Base-by-base conservation (phyloP, 306 rosid genomes). In the Arachis stenosperma region DNA sequence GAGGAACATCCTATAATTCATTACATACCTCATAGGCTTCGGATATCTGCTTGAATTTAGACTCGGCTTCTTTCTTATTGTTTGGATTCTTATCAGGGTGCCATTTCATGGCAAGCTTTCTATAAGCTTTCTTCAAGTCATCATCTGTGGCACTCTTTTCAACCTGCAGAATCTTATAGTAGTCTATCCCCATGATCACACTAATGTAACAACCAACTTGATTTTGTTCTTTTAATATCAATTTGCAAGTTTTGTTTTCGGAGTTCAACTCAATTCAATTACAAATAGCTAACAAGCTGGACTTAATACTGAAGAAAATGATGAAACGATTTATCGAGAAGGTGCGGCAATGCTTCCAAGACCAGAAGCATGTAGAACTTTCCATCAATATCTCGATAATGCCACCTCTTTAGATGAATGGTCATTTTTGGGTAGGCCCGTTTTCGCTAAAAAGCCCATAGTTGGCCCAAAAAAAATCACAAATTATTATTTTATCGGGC, bases 101-200 rank as follows among this genome's bases (percentile, higher is more conserved):
- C 98, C 98, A 92, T 73, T 92, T 92, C 98, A 92, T 92, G 59
- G 96, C 98, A 70, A 92, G 91, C 76, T 92, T 92, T 77, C 93
- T 77, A 69, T 89, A 92, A 40, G 96, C 92, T 73, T 89, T 92
- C 93, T 92, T 92, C 84, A 89, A 76, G 29, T 92, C 98, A 1
- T 92, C 98, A 36, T 89, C 98, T 1, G 70, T 82, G 12, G 90
- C 96, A 66, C 42, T 90, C 85, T 81, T 90, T 11, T 86, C 92
- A 7, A 92, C 96, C 87, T 88, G 84, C 89, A 92, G 76, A 55
- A 86, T 43, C 84, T 90, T 88, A 22, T 88, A 92, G 69, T 90
- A 92, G 61, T 90, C 98, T 13, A 88, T 92, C 7, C 96, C 98
- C 98, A 90, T 92, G 6, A 48, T 73, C 63, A 15, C 8, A 72